Evolutionary conservation across 2,329 filamentous ascomycete species (phyloP).

Genomic region (Calonectria pseudoreteaudii): DNA sequence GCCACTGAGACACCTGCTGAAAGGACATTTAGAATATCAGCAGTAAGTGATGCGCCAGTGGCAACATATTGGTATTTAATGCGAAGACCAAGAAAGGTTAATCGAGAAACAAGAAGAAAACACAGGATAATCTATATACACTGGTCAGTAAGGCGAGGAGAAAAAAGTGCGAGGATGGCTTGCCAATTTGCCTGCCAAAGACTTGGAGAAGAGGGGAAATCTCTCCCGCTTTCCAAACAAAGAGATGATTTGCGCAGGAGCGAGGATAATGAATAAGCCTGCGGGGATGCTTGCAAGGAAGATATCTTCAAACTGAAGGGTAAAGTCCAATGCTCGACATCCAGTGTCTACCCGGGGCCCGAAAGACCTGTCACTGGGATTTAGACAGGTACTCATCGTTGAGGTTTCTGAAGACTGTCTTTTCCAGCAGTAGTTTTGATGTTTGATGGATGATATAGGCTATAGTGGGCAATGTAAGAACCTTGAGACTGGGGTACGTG

Average conservation of each 20-base stretch:
- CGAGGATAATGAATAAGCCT: not conserved
- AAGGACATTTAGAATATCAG: not conserved
- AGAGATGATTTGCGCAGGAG: not conserved
- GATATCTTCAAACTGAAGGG: not conserved
- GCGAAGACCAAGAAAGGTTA: not conserved
- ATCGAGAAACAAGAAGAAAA: not conserved
- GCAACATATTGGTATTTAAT: not conserved
- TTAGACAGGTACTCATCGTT: not conserved
- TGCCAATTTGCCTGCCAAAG: not conserved
- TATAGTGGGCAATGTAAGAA: not conserved
- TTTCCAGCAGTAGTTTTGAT: not conserved
- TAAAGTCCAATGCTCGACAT: not conserved
- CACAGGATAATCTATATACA: not conserved
- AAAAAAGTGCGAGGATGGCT: not conserved
- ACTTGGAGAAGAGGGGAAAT: not conserved
- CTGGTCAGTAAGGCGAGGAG: not conserved
- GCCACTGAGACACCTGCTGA: not conserved
- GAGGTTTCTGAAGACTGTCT: not conserved
- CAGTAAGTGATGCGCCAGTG: not conserved
- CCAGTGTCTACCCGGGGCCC: not conserved
- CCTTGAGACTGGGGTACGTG: not conserved
- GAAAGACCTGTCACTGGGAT: not conserved
- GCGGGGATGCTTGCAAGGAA: not conserved
- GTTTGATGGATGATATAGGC: not conserved
- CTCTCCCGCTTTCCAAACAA: not conserved